phyloP scores from a whole-genome alignment of 1,284 basidiomycete genomes.

The Irpex rosettiformis region DNA sequence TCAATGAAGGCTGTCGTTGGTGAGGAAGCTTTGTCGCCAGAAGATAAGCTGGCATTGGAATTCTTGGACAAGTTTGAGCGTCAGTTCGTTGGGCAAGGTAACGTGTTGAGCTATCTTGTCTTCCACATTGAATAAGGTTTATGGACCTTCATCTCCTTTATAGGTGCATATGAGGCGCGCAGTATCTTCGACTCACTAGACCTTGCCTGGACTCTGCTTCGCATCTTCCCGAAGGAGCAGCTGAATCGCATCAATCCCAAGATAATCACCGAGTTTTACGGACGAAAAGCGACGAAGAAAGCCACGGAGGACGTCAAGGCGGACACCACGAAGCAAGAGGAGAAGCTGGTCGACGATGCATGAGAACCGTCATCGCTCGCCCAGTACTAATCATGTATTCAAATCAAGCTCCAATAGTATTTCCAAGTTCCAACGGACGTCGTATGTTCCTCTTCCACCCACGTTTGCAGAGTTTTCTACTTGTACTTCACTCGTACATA shows the following conservation, averaged over 20 bases:
- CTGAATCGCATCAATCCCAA: conserved; percentile 94
- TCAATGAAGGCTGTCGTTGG: conserved; percentile 99
- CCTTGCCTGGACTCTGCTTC: conserved; percentile 93
- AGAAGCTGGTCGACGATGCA: conserved; percentile 58
- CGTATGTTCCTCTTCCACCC: background rate
- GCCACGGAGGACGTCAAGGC: conserved; percentile 44
- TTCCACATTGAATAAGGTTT: conserved; percentile 5
- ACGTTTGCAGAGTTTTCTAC: background rate
- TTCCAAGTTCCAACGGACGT: background rate
- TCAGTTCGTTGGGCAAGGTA: conserved; percentile 93
- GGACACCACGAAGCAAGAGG: conserved; percentile 39
- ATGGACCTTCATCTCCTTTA: conserved; percentile 5
- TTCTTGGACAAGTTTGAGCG: conserved; percentile 95
- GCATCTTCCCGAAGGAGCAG: conserved; percentile 99
- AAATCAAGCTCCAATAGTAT: background rate
- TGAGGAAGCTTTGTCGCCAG: conserved; percentile 92
- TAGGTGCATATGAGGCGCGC: conserved; percentile 92
- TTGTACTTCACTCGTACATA: conserved; percentile 2
- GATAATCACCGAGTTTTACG: conserved; percentile 86
- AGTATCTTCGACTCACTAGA: conserved; percentile 98
- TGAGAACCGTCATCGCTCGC: conserved; percentile 14
- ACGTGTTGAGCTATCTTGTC: conserved; percentile 20
- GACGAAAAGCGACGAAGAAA: conserved; percentile 71
- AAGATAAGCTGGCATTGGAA: conserved; percentile 92
- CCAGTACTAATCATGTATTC: background rate